A percentile compares a stretch with the other conserved stretches of the same genome.
These are phyloP conservation scores for Aureobasidium sp. DNA, from an alignment of 2,329 filamentous ascomycete genomes.

Conservation along the genomic window DNA sequence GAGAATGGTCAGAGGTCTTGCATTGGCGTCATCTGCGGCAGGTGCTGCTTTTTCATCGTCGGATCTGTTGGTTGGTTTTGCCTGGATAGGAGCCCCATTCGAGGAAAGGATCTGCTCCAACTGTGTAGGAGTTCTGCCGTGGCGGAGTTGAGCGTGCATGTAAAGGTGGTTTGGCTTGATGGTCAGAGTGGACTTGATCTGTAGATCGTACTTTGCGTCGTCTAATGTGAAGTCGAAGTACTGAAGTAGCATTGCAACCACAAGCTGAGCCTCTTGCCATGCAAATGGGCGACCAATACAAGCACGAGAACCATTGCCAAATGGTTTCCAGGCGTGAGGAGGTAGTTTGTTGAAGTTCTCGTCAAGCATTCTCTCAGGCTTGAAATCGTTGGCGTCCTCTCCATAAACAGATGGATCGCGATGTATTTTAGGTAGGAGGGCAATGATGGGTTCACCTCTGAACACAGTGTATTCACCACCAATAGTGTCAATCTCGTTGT, in stretches of 20 bases:
- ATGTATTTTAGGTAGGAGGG: conserved; percentile 51
- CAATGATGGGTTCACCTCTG: conserved; percentile 44
- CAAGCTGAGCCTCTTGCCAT: conserved; percentile 63
- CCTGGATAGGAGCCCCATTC: conserved; percentile 5
- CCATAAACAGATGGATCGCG: conserved; percentile 59
- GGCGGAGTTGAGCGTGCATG: conserved; percentile 52
- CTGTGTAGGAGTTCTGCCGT: conserved; percentile 39
- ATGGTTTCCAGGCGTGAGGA: conserved; percentile 45
- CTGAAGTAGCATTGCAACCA: conserved; percentile 58
- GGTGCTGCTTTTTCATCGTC: background rate
- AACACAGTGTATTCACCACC: conserved; percentile 55
- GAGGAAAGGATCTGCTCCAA: conserved; percentile 34
- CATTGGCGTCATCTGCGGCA: conserved; percentile 6
- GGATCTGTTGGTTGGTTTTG: conserved; percentile 3
- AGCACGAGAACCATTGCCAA: conserved; percentile 62
- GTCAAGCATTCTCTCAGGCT: conserved; percentile 65
- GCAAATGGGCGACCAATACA: conserved; percentile 70
- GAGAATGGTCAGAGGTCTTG: conserved; percentile 54
- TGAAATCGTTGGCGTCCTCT: conserved; percentile 57
- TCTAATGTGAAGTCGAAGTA: conserved; percentile 62
- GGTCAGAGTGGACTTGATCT: conserved; percentile 52
- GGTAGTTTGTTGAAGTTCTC: conserved; percentile 52
- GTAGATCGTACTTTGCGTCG: conserved; percentile 53
- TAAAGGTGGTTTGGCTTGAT: conserved; percentile 58
- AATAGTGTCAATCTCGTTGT: conserved; percentile 46